Base-by-base conservation (phyloP, 1,284 basidiomycete species). In the Hypsizygus ulmarius region DNA sequence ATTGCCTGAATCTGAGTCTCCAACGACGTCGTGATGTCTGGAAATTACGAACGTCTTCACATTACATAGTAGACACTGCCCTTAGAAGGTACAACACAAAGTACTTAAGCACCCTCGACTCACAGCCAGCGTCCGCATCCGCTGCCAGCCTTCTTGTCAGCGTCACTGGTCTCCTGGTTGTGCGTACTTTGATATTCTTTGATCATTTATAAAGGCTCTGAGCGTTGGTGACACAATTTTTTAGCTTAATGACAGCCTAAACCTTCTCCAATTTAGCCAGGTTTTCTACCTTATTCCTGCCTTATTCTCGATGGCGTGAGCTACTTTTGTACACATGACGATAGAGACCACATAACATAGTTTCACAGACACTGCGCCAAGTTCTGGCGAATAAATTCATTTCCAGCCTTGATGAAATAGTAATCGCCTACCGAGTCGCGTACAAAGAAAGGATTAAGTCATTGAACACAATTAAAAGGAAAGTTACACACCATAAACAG, bases 181-280 rank as follows among this genome's bases (percentile, higher is more conserved):
- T 89, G 61, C 48, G 85, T 60, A n/a, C 8, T 9, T 35, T 15
- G 4, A 29, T 14, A n/a, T 37, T n/a, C 14, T 7, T 36, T 29
- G n/a, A 15, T 36, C 11, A 7, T 3, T 16, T 19, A 41, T 9
- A 12, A 3, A 25, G 29, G 30, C 32, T 32, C 39, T n/a, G n/a
- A 34, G 6, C 9, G 12, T 12, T 14, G 12, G n/a, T 15, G n/a
- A n/a, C 34, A 8, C 18, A 15, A 25, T n/a, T 16, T 11, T 33
- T 37, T 39, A 91, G 91, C 81, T 96, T 55, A 93, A 95, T 54
- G 90, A 87, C 59, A 78, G 76, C 56, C 48, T 68, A 48, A 89
- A 91, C 61, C 81, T 90, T n/a, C 73, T 97, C 51, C 84, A 83
- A 61, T 97, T 91, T 77, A 89, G 84, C 56, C 93, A 97, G 69